Evolutionary conservation across 306 rosid genomes (phyloP).

Genomic region (Betula pendula): DNA sequence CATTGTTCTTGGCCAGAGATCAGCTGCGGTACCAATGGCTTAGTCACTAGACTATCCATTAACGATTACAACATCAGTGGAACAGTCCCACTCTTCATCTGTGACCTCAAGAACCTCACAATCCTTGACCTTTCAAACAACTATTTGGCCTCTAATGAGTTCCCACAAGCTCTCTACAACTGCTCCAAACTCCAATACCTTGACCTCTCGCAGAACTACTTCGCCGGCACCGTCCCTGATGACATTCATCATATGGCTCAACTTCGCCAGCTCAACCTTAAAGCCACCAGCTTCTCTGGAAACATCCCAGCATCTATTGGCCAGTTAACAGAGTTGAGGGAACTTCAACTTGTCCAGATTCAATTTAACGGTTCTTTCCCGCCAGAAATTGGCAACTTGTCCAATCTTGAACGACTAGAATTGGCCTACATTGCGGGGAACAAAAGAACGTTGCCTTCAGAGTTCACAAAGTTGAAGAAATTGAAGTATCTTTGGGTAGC

Average conservation of each 20-base stretch:
- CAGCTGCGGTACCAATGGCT: constrained; percentile 39
- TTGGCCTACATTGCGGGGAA: constrained; percentile 25
- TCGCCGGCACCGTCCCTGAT: constrained; percentile 48
- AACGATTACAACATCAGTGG: constrained; percentile 5
- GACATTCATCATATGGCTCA: constrained; percentile 41
- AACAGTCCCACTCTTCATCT: constrained; percentile 57
- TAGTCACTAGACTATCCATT: constrained; percentile 40
- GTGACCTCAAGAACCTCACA: constrained; percentile 66
- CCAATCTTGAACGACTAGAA: constrained; percentile 45
- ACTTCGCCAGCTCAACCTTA: constrained; percentile 44
- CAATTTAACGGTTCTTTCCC: constrained; percentile 51
- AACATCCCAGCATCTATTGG: constrained; percentile 56
- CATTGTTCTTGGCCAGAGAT: constrained; percentile 63
- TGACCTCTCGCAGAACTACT: constrained; percentile 48
- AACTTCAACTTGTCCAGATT: constrained; percentile 28
- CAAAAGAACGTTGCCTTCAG: constrained; percentile 41
- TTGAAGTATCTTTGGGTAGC: constrained; percentile 39
- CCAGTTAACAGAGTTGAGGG: constrained; percentile 37
- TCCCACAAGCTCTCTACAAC: constrained; percentile 48
- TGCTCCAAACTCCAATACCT: constrained; percentile 53
- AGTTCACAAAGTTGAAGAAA: constrained; percentile 51
- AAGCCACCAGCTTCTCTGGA: constrained; percentile 48
- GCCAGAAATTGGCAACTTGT: constrained; percentile 56
- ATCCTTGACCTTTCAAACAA: constrained; percentile 37
- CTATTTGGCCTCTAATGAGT: constrained; percentile 36